Evolutionary conservation across 495 filamentous ascomycete genomes (phyloP).

Genomic region (Trichoderma asperelloides): DNA sequence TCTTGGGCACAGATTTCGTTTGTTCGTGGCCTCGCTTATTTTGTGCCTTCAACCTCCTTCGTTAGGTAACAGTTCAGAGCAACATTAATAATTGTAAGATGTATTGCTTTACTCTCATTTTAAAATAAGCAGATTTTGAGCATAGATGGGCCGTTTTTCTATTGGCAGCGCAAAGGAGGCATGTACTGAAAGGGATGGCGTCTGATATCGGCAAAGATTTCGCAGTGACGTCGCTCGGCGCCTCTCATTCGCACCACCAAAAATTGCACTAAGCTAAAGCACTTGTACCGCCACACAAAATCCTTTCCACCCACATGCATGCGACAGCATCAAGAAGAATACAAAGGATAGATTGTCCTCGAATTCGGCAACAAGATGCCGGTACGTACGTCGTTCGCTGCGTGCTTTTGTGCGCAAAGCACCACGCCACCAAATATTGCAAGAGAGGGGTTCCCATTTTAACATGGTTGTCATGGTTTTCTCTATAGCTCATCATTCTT

Average conservation of each 20-base stretch:
- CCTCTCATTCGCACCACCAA: neutral
- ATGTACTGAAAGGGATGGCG: too few relatives aligned
- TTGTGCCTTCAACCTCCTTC: too few relatives aligned
- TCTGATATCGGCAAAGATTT: neutral
- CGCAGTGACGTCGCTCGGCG: neutral
- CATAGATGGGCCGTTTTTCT: too few relatives aligned
- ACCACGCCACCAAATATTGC: neutral
- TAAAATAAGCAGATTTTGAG: too few relatives aligned
- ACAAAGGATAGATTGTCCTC: neutral
- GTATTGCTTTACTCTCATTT: too few relatives aligned
- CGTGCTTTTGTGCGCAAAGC: neutral
- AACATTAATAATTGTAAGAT: too few relatives aligned
- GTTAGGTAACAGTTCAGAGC: too few relatives aligned
- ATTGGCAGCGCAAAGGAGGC: too few relatives aligned
- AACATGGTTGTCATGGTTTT: neutral
- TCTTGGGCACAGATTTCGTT: too few relatives aligned
- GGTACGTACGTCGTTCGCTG: constrained; percentile 3
- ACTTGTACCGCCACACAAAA: constrained; percentile 2
- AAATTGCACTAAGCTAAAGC: neutral
- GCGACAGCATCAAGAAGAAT: neutral
- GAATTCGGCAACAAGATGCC: constrained; percentile 7
- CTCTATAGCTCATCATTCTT: constrained; percentile 72
- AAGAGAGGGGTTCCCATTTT: neutral
- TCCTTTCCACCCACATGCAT: neutral
- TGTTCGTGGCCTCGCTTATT: too few relatives aligned